These are phyloP conservation scores for Actinomucor elegans DNA, from an alignment of 371 early-diverging fungal genomes.

Conservation along the genomic window DNA sequence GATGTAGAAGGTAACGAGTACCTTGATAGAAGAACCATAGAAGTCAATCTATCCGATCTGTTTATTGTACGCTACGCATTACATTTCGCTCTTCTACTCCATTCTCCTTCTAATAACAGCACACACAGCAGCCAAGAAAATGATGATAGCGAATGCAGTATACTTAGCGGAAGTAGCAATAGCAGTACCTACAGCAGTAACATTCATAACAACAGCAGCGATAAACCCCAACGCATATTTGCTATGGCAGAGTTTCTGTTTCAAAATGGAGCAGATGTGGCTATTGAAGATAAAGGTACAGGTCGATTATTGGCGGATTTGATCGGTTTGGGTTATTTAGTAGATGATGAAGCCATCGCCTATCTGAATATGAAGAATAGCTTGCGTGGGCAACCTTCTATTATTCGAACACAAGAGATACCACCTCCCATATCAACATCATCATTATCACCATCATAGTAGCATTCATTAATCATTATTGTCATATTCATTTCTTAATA, in stretches of 20 bases:
- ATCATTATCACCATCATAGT: neutral
- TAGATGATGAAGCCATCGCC: conserved; percentile 38
- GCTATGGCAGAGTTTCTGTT: conserved; percentile 55
- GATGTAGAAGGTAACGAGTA: conserved; percentile 15
- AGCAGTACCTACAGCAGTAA: neutral
- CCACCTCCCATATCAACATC: neutral
- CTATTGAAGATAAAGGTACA: conserved; percentile 24
- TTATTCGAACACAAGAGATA: conserved; percentile 10
- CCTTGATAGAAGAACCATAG: conserved; percentile 6
- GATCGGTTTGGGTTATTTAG: conserved; percentile 26
- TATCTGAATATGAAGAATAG: conserved; percentile 46
- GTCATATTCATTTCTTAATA: too few species aligned
- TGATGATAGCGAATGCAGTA: neutral
- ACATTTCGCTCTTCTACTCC: conserved; percentile 32
- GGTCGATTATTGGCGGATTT: conserved; percentile 31
- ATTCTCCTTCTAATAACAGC: neutral
- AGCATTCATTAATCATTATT: neutral
- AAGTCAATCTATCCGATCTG: neutral
- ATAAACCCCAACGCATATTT: conserved; percentile 19
- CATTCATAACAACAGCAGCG: neutral
- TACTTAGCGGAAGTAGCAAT: conserved; percentile 1
- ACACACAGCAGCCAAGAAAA: neutral
- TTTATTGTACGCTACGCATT: conserved; percentile 29
- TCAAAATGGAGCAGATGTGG: conserved; percentile 51
- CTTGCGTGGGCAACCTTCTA: conserved; percentile 36